phyloP scores from a whole-genome alignment of 805 yeast species.

The Saturnispora dispora region DNA sequence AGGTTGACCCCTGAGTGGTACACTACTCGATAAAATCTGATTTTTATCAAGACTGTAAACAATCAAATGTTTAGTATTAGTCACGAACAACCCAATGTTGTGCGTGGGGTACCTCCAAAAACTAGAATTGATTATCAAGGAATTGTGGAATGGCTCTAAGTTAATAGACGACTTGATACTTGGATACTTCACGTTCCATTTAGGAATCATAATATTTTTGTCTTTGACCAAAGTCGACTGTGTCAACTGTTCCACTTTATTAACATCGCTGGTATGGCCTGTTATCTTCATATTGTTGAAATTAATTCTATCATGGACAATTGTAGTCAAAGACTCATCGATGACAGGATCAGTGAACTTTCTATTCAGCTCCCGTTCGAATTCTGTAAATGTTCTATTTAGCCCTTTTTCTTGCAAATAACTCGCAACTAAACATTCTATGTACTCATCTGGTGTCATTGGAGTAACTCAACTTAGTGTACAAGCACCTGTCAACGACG shows the following conservation, averaged over 20 bases:
- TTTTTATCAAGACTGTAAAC: slow-evolving; percentile 20
- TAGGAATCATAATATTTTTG: slow-evolving; percentile 16
- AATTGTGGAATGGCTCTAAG: slow-evolving; percentile 12
- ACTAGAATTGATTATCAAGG: slow-evolving; percentile 22
- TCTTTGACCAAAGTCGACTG: slow-evolving; percentile 18
- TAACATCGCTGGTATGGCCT: slow-evolving; percentile 3
- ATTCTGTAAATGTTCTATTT: slow-evolving; percentile 35
- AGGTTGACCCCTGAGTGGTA: slow-evolving; percentile 15
- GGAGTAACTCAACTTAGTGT: not conserved
- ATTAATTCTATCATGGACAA: slow-evolving; percentile 28
- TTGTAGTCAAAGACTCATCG: slow-evolving; percentile 30
- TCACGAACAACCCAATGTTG: slow-evolving; percentile 19
- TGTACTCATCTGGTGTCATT: slow-evolving; percentile 5
- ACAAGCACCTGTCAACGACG: not conserved
- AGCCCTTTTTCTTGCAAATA: slow-evolving; percentile 46
- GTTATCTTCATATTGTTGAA: slow-evolving; percentile 15
- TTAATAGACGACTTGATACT: slow-evolving; percentile 4
- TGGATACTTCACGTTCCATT: slow-evolving; percentile 23
- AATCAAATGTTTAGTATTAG: slow-evolving; percentile 21
- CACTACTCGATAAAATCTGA: slow-evolving; percentile 8
- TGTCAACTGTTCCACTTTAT: slow-evolving; percentile 15
- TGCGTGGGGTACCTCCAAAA: slow-evolving; percentile 1
- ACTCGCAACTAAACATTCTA: slow-evolving; percentile 42
- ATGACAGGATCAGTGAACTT: slow-evolving; percentile 16
- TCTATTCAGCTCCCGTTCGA: slow-evolving; percentile 38